These are phyloP conservation scores for Starmerella bombicola DNA, from an alignment of 805 yeast species.

Conservation along the genomic window DNA sequence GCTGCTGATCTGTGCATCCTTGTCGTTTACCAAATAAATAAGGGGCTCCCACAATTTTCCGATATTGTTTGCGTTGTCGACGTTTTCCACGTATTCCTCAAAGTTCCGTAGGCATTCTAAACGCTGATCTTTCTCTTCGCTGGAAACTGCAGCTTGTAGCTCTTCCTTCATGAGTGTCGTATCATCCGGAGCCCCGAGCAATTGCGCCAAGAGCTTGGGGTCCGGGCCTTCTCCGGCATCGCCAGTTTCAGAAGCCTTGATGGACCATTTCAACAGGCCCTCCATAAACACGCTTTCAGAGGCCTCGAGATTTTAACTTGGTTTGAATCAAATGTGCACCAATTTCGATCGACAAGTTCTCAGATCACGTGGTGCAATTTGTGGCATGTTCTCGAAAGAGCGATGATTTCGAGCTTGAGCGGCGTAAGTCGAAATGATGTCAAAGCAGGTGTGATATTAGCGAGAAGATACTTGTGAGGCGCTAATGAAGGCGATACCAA, in stretches of 20 bases:
- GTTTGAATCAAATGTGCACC: too few relatives aligned
- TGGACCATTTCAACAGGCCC: conserved; percentile 82
- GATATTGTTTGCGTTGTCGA: conserved; percentile 89
- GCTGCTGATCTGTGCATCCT: conserved; percentile 37
- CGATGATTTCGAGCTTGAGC: too few relatives aligned
- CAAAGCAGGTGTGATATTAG: too few relatives aligned
- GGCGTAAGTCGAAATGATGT: too few relatives aligned
- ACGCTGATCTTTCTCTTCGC: conserved; percentile 49
- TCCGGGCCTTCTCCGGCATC: conserved; percentile 44
- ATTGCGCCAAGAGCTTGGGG: conserved; percentile 62
- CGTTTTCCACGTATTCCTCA: conserved; percentile 83
- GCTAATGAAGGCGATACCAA: too few relatives aligned
- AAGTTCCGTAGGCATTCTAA: conserved; percentile 75
- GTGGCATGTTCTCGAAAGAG: too few relatives aligned
- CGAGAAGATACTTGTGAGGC: too few relatives aligned
- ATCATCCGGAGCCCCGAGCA: conserved; percentile 78
- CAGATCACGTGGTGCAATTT: too few relatives aligned
- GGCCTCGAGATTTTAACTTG: too few relatives aligned
- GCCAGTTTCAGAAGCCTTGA: conserved; percentile 53
- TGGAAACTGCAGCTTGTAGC: conserved; percentile 44
- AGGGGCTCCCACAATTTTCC: conserved; percentile 74
- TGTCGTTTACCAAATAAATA: conserved; percentile 40
- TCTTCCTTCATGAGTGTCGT: conserved; percentile 76
- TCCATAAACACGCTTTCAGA: too few relatives aligned
- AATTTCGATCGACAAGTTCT: too few relatives aligned